Percentiles rank a stretch among this genome's conserved stretches.
Evolutionary conservation across 257 asterid genomes (phyloP).

Genomic region (Verbena officinalis): DNA sequence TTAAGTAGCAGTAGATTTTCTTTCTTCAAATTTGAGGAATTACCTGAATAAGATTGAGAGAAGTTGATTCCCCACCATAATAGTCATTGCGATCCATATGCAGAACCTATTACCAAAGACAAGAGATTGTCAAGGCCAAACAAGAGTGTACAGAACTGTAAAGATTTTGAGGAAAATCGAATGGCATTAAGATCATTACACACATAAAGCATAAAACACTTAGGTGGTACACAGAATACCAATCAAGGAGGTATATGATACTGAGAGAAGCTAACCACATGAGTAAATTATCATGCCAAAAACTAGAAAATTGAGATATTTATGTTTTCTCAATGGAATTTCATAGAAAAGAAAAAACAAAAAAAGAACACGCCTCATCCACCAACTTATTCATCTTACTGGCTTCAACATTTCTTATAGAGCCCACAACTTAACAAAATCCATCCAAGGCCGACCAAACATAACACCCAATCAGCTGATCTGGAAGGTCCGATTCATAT

Average conservation of each 20-base stretch:
- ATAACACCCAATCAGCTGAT: slow-evolving; percentile 21
- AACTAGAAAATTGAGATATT: not conserved
- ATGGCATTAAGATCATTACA: not conserved
- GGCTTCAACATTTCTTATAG: slow-evolving; percentile 1
- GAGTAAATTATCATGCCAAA: not conserved
- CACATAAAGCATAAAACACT: not conserved
- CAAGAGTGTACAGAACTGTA: not conserved
- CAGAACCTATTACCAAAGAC: slow-evolving; percentile 47
- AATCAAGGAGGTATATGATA: not conserved
- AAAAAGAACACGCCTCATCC: not conserved
- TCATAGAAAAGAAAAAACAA: not conserved
- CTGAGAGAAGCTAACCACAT: not conserved
- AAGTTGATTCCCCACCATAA: slow-evolving; percentile 70
- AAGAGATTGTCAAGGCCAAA: slow-evolving; percentile 17
- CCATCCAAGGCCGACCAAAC: slow-evolving; percentile 8
- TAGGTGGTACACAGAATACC: not conserved
- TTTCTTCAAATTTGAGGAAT: not conserved
- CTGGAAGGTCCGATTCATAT: not conserved
- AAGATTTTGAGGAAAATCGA: not conserved
- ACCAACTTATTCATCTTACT: not conserved
- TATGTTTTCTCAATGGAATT: not conserved
- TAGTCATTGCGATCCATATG: slow-evolving; percentile 76
- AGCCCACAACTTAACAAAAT: slow-evolving; percentile 4
- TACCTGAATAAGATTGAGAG: slow-evolving; percentile 70
- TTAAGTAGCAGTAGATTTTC: not conserved